Conservation (phyloP, 2,329 filamentous ascomycete species). For the Colletotrichum phormii region DNA sequence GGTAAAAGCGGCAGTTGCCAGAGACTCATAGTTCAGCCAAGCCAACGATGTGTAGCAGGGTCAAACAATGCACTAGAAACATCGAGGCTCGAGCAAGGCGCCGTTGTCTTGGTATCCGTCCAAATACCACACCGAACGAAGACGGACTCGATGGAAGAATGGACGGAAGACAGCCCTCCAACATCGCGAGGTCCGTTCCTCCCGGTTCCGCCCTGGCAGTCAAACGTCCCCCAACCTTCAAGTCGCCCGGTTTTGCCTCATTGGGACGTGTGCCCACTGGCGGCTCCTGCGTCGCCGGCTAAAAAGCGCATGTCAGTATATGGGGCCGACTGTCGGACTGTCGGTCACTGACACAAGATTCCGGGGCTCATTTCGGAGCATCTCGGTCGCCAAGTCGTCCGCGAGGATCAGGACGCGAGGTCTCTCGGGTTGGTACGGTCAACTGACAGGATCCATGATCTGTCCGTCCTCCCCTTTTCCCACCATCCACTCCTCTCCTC, state of each 20-base stretch:
- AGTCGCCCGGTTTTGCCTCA: constrained; percentile 19
- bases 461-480: background rate
- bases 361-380: constrained; percentile 33
- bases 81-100: constrained; percentile 24
- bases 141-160: constrained; percentile 1
- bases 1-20: background rate
- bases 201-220: constrained; percentile 15
- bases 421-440: constrained; percentile 19
- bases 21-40: constrained; percentile 10
- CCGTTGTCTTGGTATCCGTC: constrained; percentile 3
- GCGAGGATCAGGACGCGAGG: constrained; percentile 19
- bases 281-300: constrained; percentile 27
- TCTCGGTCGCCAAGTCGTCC: constrained; percentile 29
- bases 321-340: constrained; percentile 34
- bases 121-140: background rate
- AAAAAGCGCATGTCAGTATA: constrained; percentile 8
- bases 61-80: background rate
- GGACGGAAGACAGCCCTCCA: background rate
- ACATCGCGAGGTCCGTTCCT: constrained; percentile 1
- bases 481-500: constrained; percentile 7
- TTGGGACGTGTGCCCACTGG: constrained; percentile 9
- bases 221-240: constrained; percentile 14
- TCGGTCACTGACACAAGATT: constrained; percentile 33
- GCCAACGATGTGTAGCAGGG: background rate
- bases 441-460: constrained; percentile 29